Percentiles rank a stretch among this genome's conserved stretches.
Conservation (phyloP, 2,329 filamentous ascomycete genomes). For the Sordariomycetes sp. region DNA sequence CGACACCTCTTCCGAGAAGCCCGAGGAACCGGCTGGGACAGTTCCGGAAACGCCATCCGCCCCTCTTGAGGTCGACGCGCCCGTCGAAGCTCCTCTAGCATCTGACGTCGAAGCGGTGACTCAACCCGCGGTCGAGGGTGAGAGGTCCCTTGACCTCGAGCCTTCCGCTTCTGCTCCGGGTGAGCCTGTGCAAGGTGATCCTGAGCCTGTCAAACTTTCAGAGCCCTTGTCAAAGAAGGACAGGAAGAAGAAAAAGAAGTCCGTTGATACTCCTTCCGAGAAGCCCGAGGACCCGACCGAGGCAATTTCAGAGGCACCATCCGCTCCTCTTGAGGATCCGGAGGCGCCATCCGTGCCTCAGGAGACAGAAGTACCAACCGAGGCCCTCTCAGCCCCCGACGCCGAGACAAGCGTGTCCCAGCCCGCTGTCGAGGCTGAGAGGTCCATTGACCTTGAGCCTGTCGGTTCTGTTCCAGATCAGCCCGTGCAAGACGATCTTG, state of each 20-base stretch:
- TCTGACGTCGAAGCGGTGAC: not conserved
- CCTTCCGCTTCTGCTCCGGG: not conserved
- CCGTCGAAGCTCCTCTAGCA: not conserved
- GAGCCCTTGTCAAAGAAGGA: not conserved
- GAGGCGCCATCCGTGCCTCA: not conserved
- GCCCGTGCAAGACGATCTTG: too few species aligned
- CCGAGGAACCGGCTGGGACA: not conserved
- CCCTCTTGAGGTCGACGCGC: too few species aligned
- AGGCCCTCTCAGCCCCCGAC: not conserved
- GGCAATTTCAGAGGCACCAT: too few species aligned
- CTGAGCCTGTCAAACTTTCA: not conserved
- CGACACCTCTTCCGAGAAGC: conserved; percentile 5
- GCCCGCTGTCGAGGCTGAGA: not conserved
- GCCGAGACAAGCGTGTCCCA: not conserved
- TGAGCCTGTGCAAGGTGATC: not conserved
- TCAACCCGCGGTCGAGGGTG: not conserved
- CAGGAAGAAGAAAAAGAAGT: not conserved
- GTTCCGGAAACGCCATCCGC: too few species aligned
- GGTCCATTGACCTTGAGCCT: not conserved
- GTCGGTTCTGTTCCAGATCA: not conserved
- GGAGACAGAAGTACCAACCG: not conserved
- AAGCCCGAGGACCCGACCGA: too few species aligned
- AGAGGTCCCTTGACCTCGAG: not conserved
- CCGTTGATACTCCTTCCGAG: conserved; percentile 1
- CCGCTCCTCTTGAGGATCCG: not conserved